Percentiles rank a stretch among this genome's conserved stretches.
Evolutionary conservation across 2,329 filamentous ascomycete species (phyloP).

Genomic region (Tolypocladium ovalisporum): DNA sequence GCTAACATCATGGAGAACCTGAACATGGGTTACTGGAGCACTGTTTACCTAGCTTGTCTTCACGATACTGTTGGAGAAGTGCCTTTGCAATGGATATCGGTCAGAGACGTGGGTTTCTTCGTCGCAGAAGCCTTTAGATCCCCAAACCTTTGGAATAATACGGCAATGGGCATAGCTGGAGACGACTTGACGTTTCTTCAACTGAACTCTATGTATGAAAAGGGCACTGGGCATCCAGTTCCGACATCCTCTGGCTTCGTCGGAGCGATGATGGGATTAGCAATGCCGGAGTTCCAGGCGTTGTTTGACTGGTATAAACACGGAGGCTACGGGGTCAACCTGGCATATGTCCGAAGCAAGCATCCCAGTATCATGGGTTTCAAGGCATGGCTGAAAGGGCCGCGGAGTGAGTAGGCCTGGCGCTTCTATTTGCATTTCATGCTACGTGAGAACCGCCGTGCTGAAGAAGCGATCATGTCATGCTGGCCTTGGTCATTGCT

Average conservation of each 20-base stretch:
- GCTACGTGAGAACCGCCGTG: background rate
- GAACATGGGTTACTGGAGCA: background rate
- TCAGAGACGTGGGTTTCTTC: background rate
- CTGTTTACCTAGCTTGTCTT: background rate
- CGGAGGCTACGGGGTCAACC: background rate
- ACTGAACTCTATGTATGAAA: background rate
- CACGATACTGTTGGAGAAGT: background rate
- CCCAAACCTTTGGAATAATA: background rate
- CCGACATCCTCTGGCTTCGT: background rate
- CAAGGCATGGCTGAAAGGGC: background rate
- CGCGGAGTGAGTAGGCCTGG: background rate
- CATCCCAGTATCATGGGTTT: background rate
- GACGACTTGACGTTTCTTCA: background rate
- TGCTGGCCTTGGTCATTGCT: background rate
- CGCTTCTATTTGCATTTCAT: background rate
- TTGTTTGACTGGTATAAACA: background rate
- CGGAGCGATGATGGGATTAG: background rate
- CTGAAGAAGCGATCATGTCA: background rate
- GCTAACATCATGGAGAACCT: background rate
- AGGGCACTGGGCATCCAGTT: background rate
- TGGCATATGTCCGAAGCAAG: background rate
- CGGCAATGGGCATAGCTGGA: background rate
- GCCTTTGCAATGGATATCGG: background rate
- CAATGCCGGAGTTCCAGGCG: background rate
- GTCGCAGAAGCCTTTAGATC: background rate